Evolutionary conservation across 345 rosid species (phyloP).

Genomic region (Camelina laxa): DNA sequence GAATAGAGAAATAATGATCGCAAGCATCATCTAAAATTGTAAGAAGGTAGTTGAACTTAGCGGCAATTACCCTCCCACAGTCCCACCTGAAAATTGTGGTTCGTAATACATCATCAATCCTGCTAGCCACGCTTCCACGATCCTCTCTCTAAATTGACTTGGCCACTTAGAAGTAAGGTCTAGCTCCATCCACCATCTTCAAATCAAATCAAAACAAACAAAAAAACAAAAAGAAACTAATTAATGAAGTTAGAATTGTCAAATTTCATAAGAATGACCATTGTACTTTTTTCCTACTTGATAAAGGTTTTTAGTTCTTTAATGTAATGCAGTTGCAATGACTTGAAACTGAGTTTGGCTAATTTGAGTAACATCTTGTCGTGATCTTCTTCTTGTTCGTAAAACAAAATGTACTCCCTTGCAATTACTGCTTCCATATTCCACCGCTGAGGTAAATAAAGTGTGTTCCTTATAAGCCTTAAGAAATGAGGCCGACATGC

Average conservation of each 20-base stretch:
- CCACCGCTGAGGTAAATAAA: constrained; percentile 23
- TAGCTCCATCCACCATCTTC: constrained; percentile 29
- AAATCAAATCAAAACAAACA: background rate
- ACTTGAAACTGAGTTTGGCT: constrained; percentile 35
- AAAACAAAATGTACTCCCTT: constrained; percentile 21
- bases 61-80: constrained; percentile 17
- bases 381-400: constrained; percentile 27
- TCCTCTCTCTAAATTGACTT: constrained; percentile 18
- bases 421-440: constrained; percentile 28
- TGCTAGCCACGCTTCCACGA: constrained; percentile 20
- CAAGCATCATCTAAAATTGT: constrained; percentile 26
- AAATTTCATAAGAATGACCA: background rate
- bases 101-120: constrained; percentile 23
- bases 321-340: constrained; percentile 7
- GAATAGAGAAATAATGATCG: constrained; percentile 15
- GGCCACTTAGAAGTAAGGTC: constrained; percentile 21
- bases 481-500: background rate
- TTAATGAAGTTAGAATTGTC: background rate
- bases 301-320: constrained; percentile 19
- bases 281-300: background rate
- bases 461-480: constrained; percentile 24
- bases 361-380: constrained; percentile 18
- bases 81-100: constrained; percentile 29
- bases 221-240: background rate
- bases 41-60: constrained; percentile 24